phyloP scores from a whole-genome alignment of 371 early-diverging fungal species.

The Umbelopsis sp. region DNA sequence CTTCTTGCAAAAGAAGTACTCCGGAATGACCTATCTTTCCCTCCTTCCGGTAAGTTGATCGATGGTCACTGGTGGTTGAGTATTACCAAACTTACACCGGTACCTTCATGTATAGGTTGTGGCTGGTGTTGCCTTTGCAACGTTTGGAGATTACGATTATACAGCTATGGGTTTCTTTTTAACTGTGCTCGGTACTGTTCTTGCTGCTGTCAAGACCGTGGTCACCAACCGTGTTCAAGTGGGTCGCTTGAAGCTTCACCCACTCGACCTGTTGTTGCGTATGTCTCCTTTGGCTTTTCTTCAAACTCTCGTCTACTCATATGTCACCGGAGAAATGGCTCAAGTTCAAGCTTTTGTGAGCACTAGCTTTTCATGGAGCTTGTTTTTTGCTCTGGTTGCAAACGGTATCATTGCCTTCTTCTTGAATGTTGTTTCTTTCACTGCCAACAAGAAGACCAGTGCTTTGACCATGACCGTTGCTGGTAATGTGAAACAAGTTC shows the following conservation, averaged over 20 bases:
- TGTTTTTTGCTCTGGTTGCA: slow-evolving; percentile 61
- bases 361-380: slow-evolving; percentile 45
- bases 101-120: slow-evolving; percentile 53
- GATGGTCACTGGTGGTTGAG: not conserved
- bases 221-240: slow-evolving; percentile 83
- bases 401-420: slow-evolving; percentile 87
- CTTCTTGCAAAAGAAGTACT: slow-evolving; percentile 62
- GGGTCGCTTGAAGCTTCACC: slow-evolving; percentile 78
- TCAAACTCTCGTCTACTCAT: slow-evolving; percentile 73
- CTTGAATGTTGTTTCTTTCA: slow-evolving; percentile 82
- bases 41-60: slow-evolving; percentile 56
- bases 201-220: slow-evolving; percentile 85
- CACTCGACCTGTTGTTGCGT: slow-evolving; percentile 79
- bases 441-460: slow-evolving; percentile 83
- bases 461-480: slow-evolving; percentile 90
- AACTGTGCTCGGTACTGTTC: slow-evolving; percentile 80
- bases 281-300: slow-evolving; percentile 84
- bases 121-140: slow-evolving; percentile 83
- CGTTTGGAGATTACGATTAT: slow-evolving; percentile 82
- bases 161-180: slow-evolving; percentile 71
- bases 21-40: slow-evolving; percentile 63
- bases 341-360: slow-evolving; percentile 52
- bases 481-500: slow-evolving; percentile 86
- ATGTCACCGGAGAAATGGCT: slow-evolving; percentile 70
- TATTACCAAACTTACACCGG: slow-evolving; percentile 3